Percentiles rank a stretch among this genome's conserved stretches.
phyloP scores from a whole-genome alignment of 73 alveolate species.

The Chromera velia region DNA sequence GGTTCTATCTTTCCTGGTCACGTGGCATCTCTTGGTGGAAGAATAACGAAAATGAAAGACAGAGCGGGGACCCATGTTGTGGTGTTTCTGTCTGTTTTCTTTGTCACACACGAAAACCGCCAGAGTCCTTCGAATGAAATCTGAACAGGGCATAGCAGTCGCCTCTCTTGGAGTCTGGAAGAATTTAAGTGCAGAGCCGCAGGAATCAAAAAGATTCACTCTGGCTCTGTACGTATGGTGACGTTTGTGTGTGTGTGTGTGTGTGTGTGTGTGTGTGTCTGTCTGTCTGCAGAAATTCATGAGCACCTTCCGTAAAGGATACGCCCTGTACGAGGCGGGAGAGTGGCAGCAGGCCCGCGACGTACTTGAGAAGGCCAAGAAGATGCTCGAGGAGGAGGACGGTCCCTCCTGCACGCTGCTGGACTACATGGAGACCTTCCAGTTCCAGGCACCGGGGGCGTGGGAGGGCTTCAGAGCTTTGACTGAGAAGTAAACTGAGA shows the following conservation, averaged over 20 bases:
- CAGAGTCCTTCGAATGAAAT: too few relatives aligned
- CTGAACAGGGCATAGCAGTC: too few relatives aligned
- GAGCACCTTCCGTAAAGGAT: neutral
- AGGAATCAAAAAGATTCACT: neutral
- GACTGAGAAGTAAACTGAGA: slow-evolving; percentile 77
- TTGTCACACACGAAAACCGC: too few relatives aligned
- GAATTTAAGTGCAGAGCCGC: too few relatives aligned
- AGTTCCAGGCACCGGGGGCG: slow-evolving; percentile 64
- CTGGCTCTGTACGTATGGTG: neutral
- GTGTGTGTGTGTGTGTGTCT: slow-evolving; percentile 9
- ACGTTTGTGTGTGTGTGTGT: slow-evolving; percentile 5
- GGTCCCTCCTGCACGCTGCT: slow-evolving; percentile 62
- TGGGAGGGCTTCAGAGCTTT: slow-evolving; percentile 79
- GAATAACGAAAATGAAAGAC: too few relatives aligned
- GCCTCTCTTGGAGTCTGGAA: too few relatives aligned
- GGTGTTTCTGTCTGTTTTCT: too few relatives aligned
- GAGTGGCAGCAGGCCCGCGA: slow-evolving; percentile 41
- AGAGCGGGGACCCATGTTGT: too few relatives aligned
- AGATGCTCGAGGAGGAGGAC: slow-evolving; percentile 53
- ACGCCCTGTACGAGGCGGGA: slow-evolving; percentile 20
- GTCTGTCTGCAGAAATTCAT: neutral
- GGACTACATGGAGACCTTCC: slow-evolving; percentile 50
- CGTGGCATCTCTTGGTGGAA: too few relatives aligned
- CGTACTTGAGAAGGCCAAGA: slow-evolving; percentile 16
- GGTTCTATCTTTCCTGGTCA: too few relatives aligned